Evolutionary conservation across 2,329 filamentous ascomycete species (phyloP), one percentile per base, ranked within the genome.

Genomic region (Phyllosticta capitalensis): DNA sequence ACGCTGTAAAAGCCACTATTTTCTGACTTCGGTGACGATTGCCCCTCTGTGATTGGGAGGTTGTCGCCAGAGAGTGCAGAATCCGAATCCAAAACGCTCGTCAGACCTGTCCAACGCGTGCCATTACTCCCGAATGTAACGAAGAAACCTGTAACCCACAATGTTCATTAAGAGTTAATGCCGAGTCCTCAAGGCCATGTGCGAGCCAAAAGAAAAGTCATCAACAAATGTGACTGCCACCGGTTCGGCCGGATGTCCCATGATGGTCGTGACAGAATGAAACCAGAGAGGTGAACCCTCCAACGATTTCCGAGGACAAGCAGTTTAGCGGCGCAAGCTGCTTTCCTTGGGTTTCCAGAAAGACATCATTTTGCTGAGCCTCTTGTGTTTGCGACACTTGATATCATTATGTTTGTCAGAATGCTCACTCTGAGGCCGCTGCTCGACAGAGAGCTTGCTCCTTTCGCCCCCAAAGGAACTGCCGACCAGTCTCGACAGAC

Each of bases 391-490:
- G 77, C 86, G 89, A 69, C 83, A 84, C 65, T 76, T 76, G 60
- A 80, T 82, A 67, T 82, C 83, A 30, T 83, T 82, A n/a, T 85
- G 80, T 49, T 74, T 77, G 52, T 84, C 82, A 5, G 79, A 77
- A 52, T 87, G 71, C 58, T 72, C 72, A 17, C 74, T 73, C 52
- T 76, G 74, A 24, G 76, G 75, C 57, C 76, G 69, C 54, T 72
- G 82, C 68, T 89, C 87, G 66, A 86, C 84, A 0, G 85, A 88
- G 21, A 90, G 76, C 69, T 90, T 90, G 78, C 86, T 89, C 64
- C 83, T 82, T 71, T 90, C 87, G 28, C 52, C 26, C 9, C 85
- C 86, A 65, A 90, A 87, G 2, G 85, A 85, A 9, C 69, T 70
- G 5, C 70, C 71, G 64, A 84, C 86, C 48, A 92, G 78, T 54